Base-by-base conservation (phyloP, 495 filamentous ascomycete species). In the Annulohypoxylon maeteangense region DNA sequence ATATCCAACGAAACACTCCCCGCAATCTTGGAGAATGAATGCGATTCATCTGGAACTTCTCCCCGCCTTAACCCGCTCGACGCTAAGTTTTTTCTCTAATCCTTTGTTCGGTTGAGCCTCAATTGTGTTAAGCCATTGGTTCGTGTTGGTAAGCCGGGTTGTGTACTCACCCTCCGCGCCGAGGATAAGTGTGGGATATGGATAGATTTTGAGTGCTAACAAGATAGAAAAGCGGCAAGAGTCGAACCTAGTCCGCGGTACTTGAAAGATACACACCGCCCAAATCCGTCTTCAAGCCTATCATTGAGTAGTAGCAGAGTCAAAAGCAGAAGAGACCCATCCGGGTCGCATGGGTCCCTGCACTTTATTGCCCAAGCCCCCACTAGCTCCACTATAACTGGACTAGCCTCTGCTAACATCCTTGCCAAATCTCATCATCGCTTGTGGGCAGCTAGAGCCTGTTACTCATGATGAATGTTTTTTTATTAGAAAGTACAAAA, bases 401-500 rank as follows among this genome's bases (percentile, higher is more conserved):
- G 12, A 36, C 34, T 70, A 70, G 54, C 22, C 55, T 34, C 4
- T 45, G 38, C 38, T 16, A 55, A 48, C 45, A 65, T 68, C 48
- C 55, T 56, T 65, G 20, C 70, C 20, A 68, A 65, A 65, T 68
- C 62, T 68, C 65, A 73, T 73, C 70, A 65, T 66, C 44, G 40
- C 25, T 8, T 55, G 48, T 68, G 38, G 62, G 18, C 45, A 60
- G 36, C 23, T 2, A 55, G 16, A 58, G 53, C 7, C 45, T 54
- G 45, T 42, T 55, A 48, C 65, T 68, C 32, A 62, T 61, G 20
- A 38, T 61, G 27, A 38, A 55, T 7, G 34, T 60, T 60, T 59
- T 64, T 65, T 65, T 68, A 27, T 51, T 12, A 53, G 18, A 38
- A 73, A 73, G 70, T 73, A 73, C 70, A 69, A 73, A 73, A 69